These are phyloP conservation scores for Kalmusia sp. DNA, from an alignment of 2,329 filamentous ascomycete species.

Conservation along the genomic window DNA sequence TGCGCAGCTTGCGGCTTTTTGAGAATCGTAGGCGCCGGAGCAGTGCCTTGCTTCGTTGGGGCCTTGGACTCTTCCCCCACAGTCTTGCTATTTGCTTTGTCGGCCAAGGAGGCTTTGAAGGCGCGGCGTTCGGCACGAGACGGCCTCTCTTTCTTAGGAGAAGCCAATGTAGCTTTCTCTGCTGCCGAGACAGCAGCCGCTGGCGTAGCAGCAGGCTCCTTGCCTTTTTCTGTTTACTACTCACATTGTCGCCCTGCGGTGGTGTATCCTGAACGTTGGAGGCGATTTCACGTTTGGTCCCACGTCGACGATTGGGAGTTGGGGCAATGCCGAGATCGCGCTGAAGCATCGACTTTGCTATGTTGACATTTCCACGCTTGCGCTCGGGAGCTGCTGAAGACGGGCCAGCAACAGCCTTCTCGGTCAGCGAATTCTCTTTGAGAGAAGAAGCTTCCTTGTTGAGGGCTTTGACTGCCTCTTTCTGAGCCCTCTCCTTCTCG, in stretches of 20 bases:
- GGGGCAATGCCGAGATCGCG: conserved; percentile 66
- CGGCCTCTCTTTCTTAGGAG: conserved; percentile 47
- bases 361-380: conserved; percentile 61
- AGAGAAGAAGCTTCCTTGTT: conserved; percentile 55
- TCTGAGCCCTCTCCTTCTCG: conserved; percentile 70
- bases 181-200: conserved; percentile 18
- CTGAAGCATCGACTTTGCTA: conserved; percentile 66
- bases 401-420: conserved; percentile 47
- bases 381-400: conserved; percentile 52
- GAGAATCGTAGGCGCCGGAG: conserved; percentile 44
- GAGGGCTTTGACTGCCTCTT: conserved; percentile 67
- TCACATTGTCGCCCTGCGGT: conserved; percentile 32
- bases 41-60: conserved; percentile 31
- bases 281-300: conserved; percentile 45
- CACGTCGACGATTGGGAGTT: conserved; percentile 51
- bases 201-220: conserved; percentile 29
- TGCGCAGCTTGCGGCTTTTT: conserved; percentile 46
- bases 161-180: conserved; percentile 36
- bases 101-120: conserved; percentile 43
- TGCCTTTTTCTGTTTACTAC: conserved; percentile 37
- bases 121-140: conserved; percentile 48
- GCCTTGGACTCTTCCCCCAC: conserved; percentile 29
- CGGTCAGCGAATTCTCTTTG: conserved; percentile 33
- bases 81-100: conserved; percentile 40
- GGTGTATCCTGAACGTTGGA: conserved; percentile 25